A percentile compares a stretch with the other conserved stretches of the same genome.
phyloP scores from a whole-genome alignment of 1,284 basidiomycete species.

The Microbotryomycetes sp. region DNA sequence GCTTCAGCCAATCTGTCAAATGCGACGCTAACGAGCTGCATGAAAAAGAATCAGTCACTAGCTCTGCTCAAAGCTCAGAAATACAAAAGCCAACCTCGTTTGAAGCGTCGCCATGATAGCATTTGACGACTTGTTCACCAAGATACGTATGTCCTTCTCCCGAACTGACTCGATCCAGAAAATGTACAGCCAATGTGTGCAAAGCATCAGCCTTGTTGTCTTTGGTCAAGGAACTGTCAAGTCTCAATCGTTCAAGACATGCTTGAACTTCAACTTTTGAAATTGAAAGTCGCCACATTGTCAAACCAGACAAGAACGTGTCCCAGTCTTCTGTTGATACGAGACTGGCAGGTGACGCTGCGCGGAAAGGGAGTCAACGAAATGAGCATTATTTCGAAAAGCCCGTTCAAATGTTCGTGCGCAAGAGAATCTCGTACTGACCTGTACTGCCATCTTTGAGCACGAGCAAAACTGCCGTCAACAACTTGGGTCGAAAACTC shows the following conservation, averaged over 20 bases:
- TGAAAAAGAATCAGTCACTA: neutral
- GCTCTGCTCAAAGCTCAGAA: neutral
- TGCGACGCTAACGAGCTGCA: constrained; percentile 32
- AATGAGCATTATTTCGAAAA: neutral
- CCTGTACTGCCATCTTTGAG: constrained; percentile 29
- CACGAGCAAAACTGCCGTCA: constrained; percentile 16
- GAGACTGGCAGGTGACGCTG: constrained; percentile 29
- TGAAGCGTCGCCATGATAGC: constrained; percentile 28
- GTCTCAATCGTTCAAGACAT: constrained; percentile 29
- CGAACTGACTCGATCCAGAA: constrained; percentile 30
- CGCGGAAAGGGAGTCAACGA: neutral
- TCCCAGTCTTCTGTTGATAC: constrained; percentile 33
- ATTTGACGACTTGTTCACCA: constrained; percentile 31
- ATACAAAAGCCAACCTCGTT: constrained; percentile 15
- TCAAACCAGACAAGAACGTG: constrained; percentile 31
- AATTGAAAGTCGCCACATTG: constrained; percentile 27
- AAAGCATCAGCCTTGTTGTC: constrained; percentile 23
- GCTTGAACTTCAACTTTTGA: constrained; percentile 33
- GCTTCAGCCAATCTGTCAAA: constrained; percentile 23
- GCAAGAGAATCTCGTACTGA: neutral
- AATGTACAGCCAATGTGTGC: constrained; percentile 26
- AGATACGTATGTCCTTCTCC: constrained; percentile 29
- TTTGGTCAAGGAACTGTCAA: constrained; percentile 15
- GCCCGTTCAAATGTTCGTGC: neutral
- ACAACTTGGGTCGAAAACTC: constrained; percentile 18